phyloP scores from a whole-genome alignment of 352 stramenopile genomes.

The Globisporangium splendens region DNA sequence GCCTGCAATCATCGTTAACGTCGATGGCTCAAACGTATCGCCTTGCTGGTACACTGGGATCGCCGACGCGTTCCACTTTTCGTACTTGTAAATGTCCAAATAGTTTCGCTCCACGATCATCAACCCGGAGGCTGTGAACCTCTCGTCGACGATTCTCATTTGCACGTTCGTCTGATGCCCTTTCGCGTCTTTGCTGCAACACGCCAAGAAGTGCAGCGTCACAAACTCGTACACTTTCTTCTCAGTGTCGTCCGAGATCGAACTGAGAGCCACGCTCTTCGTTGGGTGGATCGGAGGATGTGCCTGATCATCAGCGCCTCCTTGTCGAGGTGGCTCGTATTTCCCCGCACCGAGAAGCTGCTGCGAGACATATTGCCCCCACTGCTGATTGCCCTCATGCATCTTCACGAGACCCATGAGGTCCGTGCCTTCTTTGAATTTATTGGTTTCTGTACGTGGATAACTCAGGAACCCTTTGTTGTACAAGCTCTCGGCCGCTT shows the following conservation, averaged over 20 bases:
- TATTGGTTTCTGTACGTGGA: slow-evolving; percentile 99
- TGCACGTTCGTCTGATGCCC: slow-evolving; percentile 87
- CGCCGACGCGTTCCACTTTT: slow-evolving; percentile 86
- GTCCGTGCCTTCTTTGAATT: slow-evolving; percentile 94
- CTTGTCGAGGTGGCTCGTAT: slow-evolving; percentile 85
- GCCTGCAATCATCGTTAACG: slow-evolving; percentile 62
- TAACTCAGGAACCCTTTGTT: slow-evolving; percentile 98
- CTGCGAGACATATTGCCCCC: slow-evolving; percentile 71
- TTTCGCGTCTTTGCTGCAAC: slow-evolving; percentile 94
- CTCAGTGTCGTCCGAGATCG: slow-evolving; percentile 81
- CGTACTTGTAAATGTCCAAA: slow-evolving; percentile 94
- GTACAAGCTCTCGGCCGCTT: slow-evolving; percentile 95
- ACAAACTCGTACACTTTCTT: slow-evolving; percentile 98
- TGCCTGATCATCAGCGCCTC: slow-evolving; percentile 94
- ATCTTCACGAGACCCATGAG: slow-evolving; percentile 73
- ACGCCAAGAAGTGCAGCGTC: slow-evolving; percentile 97
- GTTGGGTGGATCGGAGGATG: slow-evolving; percentile 99
- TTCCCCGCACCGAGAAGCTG: slow-evolving; percentile 56
- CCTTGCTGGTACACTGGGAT: slow-evolving; percentile 85
- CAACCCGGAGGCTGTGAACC: slow-evolving; percentile 85
- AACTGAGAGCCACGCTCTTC: slow-evolving; percentile 85
- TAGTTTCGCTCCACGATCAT: slow-evolving; percentile 93
- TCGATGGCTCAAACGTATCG: slow-evolving; percentile 71
- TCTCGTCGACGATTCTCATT: slow-evolving; percentile 85
- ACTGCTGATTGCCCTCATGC: slow-evolving; percentile 70